phyloP scores from a whole-genome alignment of 2,329 filamentous ascomycete genomes.

The Zymoseptoria brevis region DNA sequence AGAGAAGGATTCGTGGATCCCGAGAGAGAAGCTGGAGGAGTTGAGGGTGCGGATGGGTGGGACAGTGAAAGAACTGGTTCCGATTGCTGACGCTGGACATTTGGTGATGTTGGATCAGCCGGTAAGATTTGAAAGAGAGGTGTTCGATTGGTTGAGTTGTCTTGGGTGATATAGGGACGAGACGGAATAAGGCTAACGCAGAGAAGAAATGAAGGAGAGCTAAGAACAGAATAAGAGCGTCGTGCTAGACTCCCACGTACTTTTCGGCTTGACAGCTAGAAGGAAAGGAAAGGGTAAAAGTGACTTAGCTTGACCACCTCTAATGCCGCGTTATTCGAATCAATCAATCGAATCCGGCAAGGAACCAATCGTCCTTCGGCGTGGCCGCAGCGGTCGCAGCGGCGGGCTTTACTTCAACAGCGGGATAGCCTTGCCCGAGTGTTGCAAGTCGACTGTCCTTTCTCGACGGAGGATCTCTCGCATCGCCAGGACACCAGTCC shows the following conservation, averaged over 20 bases:
- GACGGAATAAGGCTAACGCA: background rate
- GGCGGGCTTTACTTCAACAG: background rate
- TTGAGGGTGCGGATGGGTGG: conserved; percentile 27
- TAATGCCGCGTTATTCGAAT: background rate
- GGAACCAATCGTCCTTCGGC: conserved; percentile 5
- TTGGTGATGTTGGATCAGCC: conserved; percentile 39
- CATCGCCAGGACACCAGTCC: conserved; percentile 20
- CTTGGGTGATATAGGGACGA: background rate
- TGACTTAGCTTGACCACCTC: background rate
- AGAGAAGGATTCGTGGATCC: conserved; percentile 38
- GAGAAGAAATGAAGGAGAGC: background rate
- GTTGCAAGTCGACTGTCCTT: background rate
- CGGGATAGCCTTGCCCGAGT: background rate
- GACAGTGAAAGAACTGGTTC: conserved; percentile 26
- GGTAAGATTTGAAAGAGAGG: conserved; percentile 33
- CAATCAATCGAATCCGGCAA: conserved; percentile 26
- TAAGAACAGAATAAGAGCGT: background rate
- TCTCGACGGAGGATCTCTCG: background rate
- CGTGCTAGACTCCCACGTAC: background rate
- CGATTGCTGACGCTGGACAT: conserved; percentile 38
- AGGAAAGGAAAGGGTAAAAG: background rate
- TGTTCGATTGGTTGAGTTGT: conserved; percentile 28
- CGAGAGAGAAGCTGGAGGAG: conserved; percentile 31
- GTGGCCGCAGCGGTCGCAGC: background rate
- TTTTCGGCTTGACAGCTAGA: background rate